Evolutionary conservation across 2,329 filamentous ascomycete species (phyloP), one percentile per base, ranked within the genome.

Genomic region (Sporothrix luriei): DNA sequence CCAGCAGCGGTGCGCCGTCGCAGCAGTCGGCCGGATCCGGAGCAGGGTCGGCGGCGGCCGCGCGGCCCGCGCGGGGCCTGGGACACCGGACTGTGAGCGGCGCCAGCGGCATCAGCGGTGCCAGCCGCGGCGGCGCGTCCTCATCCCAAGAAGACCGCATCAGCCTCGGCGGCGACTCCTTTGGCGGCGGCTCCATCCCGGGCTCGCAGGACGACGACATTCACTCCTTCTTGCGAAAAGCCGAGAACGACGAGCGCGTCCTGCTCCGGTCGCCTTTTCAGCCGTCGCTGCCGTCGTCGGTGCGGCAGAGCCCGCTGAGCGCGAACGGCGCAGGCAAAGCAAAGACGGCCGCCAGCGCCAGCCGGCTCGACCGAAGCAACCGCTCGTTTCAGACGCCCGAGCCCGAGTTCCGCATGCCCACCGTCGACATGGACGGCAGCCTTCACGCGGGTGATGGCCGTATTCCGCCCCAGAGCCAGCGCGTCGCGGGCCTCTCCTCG

Each of bases 171-270:
- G 80, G 78, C 61, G 78, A 76, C 1, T 80, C 80, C 66, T 75
- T 72, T 29, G 77, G 78, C 38, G 77, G 78, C 40, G 77, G 78
- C 70, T 82, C 80, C 74, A 77, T 82, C 49, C 78, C 75, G 16
- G 76, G 75, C n/a, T 87, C 85, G 0, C 84, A 87, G 73, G 85
- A 87, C 69, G 78, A 80, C 75, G 86, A 83, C 76, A 83, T 87
- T 71, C 80, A 84, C 69, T 82, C 84, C 74, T 87, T 87, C 70
- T 78, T 82, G 61, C 81, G 79, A 70, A 82, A 81, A 70, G 84
- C 84, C 68, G 84, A 86, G 62, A 84, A 87, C 73, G 85, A 88
- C 73, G 84, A 87, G 61, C 81, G 83, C 69, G 81, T 86, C 46
- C 85, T 88, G 66, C 76, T 86, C 51, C 80, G 84, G 26, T 81